phyloP scores from a whole-genome alignment of 1,284 basidiomycete genomes.

The Heterobasidion annosum region DNA sequence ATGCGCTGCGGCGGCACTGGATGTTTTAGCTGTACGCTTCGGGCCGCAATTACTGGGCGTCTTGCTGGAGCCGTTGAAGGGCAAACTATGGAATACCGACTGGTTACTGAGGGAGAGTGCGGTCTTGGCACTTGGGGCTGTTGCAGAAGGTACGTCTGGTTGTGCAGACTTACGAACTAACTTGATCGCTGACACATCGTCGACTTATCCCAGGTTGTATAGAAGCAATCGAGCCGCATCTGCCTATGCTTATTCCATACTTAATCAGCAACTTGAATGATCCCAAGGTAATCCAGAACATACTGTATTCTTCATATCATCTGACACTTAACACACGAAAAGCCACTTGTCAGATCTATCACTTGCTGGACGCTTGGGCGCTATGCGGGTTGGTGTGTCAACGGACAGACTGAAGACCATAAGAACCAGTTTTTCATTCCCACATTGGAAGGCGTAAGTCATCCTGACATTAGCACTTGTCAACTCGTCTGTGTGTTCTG shows the following conservation, averaged over 20 bases:
- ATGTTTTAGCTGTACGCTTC: conserved; percentile 94
- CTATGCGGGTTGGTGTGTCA: conserved; percentile 94
- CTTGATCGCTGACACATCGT: background rate
- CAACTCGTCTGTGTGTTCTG: no score
- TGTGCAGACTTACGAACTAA: background rate
- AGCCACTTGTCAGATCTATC: conserved; percentile 96
- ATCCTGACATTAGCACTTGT: background rate
- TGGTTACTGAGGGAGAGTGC: conserved; percentile 96
- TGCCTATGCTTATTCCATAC: conserved; percentile 89
- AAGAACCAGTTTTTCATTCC: conserved; percentile 89
- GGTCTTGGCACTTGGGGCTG: conserved; percentile 93
- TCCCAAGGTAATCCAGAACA: conserved; percentile 58
- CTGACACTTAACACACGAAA: no score
- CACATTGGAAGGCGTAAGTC: conserved; percentile 92
- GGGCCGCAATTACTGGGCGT: conserved; percentile 83
- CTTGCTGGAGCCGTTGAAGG: conserved; percentile 84
- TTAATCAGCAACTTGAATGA: conserved; percentile 87
- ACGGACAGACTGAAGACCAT: conserved; percentile 77
- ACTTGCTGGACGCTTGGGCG: conserved; percentile 99
- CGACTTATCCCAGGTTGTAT: conserved; percentile 70
- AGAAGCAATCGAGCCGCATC: conserved; percentile 89
- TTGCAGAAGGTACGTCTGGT: conserved; percentile 79
- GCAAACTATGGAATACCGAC: conserved; percentile 88
- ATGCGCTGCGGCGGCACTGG: conserved; percentile 95
- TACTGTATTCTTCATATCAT: background rate